A percentile compares a stretch with the other conserved stretches of the same genome.
Evolutionary conservation across 768 basidiomycete species (phyloP).

Genomic region (Macrolepiota albuminosa): DNA sequence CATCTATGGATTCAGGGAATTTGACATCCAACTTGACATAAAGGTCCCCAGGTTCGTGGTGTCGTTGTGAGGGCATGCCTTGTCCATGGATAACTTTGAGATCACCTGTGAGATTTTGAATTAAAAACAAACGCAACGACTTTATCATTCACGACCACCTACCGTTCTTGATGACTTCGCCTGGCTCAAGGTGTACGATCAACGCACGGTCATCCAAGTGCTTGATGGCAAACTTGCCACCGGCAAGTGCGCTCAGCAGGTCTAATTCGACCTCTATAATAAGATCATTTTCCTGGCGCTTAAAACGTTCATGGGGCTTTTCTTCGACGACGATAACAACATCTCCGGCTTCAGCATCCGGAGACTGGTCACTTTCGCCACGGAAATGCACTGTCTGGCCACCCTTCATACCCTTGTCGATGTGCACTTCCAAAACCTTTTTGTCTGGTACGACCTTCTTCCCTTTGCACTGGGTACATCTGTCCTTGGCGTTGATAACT

Average conservation of each 20-base stretch:
- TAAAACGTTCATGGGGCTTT: slow-evolving; percentile 86
- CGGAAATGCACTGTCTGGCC: slow-evolving; percentile 86
- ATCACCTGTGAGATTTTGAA: slow-evolving; percentile 47
- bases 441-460: slow-evolving; percentile 94
- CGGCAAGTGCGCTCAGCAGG: slow-evolving; percentile 87
- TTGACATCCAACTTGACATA: slow-evolving; percentile 81
- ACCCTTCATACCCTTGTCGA: slow-evolving; percentile 97
- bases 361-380: slow-evolving; percentile 92
- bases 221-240: slow-evolving; percentile 84
- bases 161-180: slow-evolving; percentile 94
- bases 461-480: slow-evolving; percentile 89
- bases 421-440: slow-evolving; percentile 95
- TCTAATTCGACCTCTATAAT: slow-evolving; percentile 87
- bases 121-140: neutral
- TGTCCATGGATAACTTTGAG: slow-evolving; percentile 90
- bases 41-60: slow-evolving; percentile 95
- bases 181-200: slow-evolving; percentile 77
- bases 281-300: slow-evolving; percentile 84
- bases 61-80: slow-evolving; percentile 98
- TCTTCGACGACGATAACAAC: slow-evolving; percentile 93
- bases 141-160: slow-evolving; percentile 22
- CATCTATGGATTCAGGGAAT: slow-evolving; percentile 83
- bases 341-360: slow-evolving; percentile 86
- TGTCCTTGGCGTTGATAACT: slow-evolving; percentile 89
- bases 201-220: slow-evolving; percentile 93